Base-by-base conservation (phyloP, 768 basidiomycete species). In the Lactifluus pinguis region DNA sequence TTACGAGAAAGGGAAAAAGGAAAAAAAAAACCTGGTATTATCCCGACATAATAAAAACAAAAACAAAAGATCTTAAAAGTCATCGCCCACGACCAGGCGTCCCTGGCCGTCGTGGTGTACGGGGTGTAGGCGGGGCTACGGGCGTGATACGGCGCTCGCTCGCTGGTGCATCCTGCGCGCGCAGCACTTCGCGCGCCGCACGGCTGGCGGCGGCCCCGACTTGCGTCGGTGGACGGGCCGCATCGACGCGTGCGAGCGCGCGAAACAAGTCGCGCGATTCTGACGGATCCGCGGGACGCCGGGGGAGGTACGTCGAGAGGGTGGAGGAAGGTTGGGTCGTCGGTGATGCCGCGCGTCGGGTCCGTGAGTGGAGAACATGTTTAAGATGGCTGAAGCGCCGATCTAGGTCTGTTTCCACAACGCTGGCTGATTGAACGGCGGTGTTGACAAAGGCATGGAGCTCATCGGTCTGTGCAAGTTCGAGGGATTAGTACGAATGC, bases 191-290 rank as follows among this genome's bases (percentile, higher is more conserved):
- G 63, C 85, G 76, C 57, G 79, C 83, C 15, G 88, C 89, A 41
- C 83, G 74, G 68, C 86, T 74, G 41, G 82, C 89, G 25, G 85
- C 85, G 59, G 87, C 86, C 11, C 87, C 85, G n/a, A 89, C 78
- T 71, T 82, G 72, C 29, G 77, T 79, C 38, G 80, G 83, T 5
- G 85, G 85, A 4, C 87, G 78, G 61, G 77, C 80, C 57, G 77
- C 76, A 71, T 92, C 89, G 61, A 88, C 80, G 25, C 82, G 73
- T 15, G 87, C 80, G 55, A 92, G 70, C 4, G 87, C 86, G 39
- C 87, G 80, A 63, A 92, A 69, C 38, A 90, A 67, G 42, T 82
- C 79, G 59, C 79, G 75, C 1, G 85, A 77, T 55, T 83, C 81
- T 53, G 74, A 69, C 17, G 70, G 64, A 10, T 68, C 65, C 2